Conservation (phyloP, 116 monocot species). For the Trichopus zeylanicus region DNA sequence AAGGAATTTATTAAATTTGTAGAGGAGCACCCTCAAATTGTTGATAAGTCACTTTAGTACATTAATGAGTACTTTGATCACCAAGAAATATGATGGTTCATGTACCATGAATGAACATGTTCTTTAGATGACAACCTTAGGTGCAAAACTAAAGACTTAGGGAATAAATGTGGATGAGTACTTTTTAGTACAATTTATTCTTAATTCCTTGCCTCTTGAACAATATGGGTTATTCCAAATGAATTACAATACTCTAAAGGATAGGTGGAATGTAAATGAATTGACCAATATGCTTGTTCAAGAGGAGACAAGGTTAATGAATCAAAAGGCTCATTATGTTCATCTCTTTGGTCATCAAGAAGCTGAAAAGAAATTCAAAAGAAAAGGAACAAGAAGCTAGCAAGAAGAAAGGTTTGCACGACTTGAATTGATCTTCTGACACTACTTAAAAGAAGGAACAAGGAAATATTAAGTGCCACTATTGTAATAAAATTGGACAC, state of each 20-base stretch:
- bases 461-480: too few relatives aligned
- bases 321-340: not conserved
- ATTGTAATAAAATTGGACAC: too few relatives aligned
- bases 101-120: not conserved
- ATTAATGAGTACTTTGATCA: too few relatives aligned
- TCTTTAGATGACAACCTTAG: not conserved
- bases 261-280: constrained; percentile 9
- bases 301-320: not conserved
- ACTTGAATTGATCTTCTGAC: too few relatives aligned
- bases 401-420: too few relatives aligned
- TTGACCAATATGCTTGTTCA: constrained; percentile 1
- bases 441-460: too few relatives aligned
- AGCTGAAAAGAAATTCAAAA: not conserved
- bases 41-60: too few relatives aligned
- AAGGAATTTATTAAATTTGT: too few relatives aligned
- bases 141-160: not conserved
- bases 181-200: not conserved
- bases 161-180: constrained; percentile 4
- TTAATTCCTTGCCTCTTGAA: not conserved
- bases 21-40: too few relatives aligned
- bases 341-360: not conserved
- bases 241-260: not conserved
- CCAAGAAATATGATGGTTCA: not conserved
- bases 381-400: too few relatives aligned
- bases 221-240: not conserved